Evolutionary conservation across 1,284 basidiomycete genomes (phyloP).

Genomic region (Apiotrichum brassicae): DNA sequence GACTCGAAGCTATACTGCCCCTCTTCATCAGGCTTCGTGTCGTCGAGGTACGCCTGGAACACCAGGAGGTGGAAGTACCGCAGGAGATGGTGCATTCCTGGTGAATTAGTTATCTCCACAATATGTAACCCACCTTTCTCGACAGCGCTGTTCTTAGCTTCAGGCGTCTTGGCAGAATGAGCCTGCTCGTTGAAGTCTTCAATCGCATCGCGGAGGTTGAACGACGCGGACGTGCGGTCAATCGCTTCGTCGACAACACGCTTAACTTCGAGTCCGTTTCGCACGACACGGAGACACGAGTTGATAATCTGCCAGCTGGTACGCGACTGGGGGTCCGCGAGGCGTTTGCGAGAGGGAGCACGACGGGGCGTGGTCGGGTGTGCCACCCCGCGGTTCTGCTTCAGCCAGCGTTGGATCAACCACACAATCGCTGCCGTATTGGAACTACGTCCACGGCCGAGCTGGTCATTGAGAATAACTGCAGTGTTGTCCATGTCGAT

Average conservation of each 20-base stretch:
- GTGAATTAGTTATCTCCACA: too few relatives aligned
- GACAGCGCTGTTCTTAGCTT: constrained; percentile 58
- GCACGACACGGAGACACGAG: constrained; percentile 77
- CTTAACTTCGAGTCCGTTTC: constrained; percentile 83
- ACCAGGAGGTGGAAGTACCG: constrained; percentile 88
- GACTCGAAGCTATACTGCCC: constrained; percentile 71
- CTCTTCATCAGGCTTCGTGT: constrained; percentile 70
- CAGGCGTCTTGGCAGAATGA: constrained; percentile 68
- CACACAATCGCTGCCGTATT: constrained; percentile 80
- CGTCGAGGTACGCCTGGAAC: constrained; percentile 90
- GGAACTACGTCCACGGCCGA: constrained; percentile 90
- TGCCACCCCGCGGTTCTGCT: constrained; percentile 32
- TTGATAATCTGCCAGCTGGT: constrained; percentile 61
- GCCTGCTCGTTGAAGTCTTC: constrained; percentile 64
- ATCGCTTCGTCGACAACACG: constrained; percentile 81
- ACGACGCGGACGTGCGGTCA: constrained; percentile 75
- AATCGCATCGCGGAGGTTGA: constrained; percentile 80
- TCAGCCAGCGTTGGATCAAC: constrained; percentile 81
- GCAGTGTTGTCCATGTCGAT: constrained; percentile 66
- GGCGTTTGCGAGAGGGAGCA: constrained; percentile 9
- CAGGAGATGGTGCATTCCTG: constrained; percentile 71
- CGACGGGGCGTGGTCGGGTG: constrained; percentile 12
- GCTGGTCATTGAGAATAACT: constrained; percentile 92
- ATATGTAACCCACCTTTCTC: constrained; percentile 63
- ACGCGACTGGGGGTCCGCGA: constrained; percentile 20